Conservation (phyloP, 164 flowering plant genomes). For the Platanus orientalis region DNA sequence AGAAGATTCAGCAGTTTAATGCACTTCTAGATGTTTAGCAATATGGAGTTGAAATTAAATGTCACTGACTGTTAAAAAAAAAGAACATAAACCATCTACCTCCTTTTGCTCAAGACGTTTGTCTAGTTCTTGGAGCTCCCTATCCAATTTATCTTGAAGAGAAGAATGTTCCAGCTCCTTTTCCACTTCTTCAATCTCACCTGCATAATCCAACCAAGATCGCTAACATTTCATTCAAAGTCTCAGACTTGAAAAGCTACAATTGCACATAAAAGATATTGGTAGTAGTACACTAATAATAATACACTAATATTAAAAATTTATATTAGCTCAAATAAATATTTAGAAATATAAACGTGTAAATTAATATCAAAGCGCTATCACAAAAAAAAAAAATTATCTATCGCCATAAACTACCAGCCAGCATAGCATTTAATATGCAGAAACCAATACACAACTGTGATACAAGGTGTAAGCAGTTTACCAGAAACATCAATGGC, state of each 20-base stretch:
- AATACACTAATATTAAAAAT: too few species aligned
- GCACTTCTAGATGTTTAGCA: background rate
- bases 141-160: constrained; percentile 76
- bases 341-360: too few species aligned
- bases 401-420: background rate
- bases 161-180: constrained; percentile 88
- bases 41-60: background rate
- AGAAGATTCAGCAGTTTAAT: background rate
- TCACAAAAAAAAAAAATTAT: too few species aligned
- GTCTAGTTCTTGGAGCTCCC: constrained; percentile 84
- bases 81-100: constrained; percentile 33
- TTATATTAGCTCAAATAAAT: too few species aligned
- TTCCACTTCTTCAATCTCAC: constrained; percentile 56
- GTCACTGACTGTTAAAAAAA: background rate
- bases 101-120: constrained; percentile 84
- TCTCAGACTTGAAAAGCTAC: background rate
- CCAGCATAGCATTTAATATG: background rate
- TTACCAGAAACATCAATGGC: constrained; percentile 26
- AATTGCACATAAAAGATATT: background rate
- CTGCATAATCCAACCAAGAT: constrained; percentile 25
- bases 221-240: background rate
- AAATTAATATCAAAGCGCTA: too few species aligned
- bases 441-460: background rate
- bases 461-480: background rate
- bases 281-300: too few species aligned